Evolutionary conservation across 2,329 filamentous ascomycete genomes (phyloP).

Genomic region (Pestalotiopsis sp.): DNA sequence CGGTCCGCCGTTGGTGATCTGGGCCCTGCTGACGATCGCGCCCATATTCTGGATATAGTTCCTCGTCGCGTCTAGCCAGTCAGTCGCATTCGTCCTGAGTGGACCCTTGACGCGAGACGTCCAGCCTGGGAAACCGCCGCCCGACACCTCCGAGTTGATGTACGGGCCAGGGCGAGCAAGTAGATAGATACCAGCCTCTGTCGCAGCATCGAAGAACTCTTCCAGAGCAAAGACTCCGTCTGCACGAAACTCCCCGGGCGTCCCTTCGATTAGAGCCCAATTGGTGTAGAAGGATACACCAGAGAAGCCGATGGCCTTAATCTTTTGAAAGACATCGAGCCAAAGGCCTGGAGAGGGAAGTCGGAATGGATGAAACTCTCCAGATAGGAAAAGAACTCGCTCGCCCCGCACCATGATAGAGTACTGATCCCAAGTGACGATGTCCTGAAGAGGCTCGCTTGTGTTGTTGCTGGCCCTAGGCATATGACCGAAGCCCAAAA

Average conservation of each 20-base stretch:
- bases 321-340: slow-evolving; percentile 77
- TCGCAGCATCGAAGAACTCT: slow-evolving; percentile 74
- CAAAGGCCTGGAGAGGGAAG: slow-evolving; percentile 49
- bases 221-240: slow-evolving; percentile 72
- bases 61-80: slow-evolving; percentile 63
- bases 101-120: slow-evolving; percentile 66
- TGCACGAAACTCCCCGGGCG: slow-evolving; percentile 66
- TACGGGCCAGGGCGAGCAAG: slow-evolving; percentile 72
- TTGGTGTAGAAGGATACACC: slow-evolving; percentile 76
- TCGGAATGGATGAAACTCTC: slow-evolving; percentile 71
- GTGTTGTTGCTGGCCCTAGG: not conserved
- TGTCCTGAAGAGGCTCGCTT: not conserved
- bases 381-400: slow-evolving; percentile 70
- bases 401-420: slow-evolving; percentile 72
- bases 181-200: slow-evolving; percentile 72
- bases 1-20: slow-evolving; percentile 80
- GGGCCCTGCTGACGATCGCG: slow-evolving; percentile 67
- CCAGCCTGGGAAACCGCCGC: slow-evolving; percentile 81
- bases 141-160: slow-evolving; percentile 75
- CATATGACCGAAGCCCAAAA: not conserved
- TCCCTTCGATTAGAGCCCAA: slow-evolving; percentile 76
- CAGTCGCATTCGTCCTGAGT: slow-evolving; percentile 61
- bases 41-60: slow-evolving; percentile 63
- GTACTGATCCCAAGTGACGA: slow-evolving; percentile 71
- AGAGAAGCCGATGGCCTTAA: slow-evolving; percentile 78